Conservation (phyloP, 1,284 basidiomycete species). For the Rhodotorula sp. region DNA sequence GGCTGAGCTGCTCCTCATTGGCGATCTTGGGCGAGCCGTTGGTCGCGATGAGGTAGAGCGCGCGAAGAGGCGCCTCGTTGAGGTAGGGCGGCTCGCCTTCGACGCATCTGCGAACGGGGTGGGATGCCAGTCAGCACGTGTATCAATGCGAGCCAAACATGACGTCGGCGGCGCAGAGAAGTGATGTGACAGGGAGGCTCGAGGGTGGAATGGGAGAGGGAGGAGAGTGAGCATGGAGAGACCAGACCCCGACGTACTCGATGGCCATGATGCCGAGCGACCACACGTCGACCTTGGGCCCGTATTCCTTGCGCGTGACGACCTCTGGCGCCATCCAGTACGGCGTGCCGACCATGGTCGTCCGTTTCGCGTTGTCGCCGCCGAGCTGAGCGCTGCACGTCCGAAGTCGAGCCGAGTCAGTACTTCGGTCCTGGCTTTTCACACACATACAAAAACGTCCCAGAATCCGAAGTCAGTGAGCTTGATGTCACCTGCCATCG, state of each 20-base stretch:
- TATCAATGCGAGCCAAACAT: no score
- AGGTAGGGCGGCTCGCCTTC: constrained; percentile 98
- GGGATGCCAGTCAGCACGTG: constrained; percentile 54
- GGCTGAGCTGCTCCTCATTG: constrained; percentile 85
- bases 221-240: background rate
- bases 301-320: constrained; percentile 97
- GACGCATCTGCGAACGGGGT: constrained; percentile 66
- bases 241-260: constrained; percentile 58
- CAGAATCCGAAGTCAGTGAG: constrained; percentile 67
- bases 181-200: no score
- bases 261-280: constrained; percentile 98
- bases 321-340: constrained; percentile 99
- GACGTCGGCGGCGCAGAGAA: background rate
- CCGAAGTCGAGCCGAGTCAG: constrained; percentile 72
- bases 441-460: background rate
- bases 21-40: constrained; percentile 98
- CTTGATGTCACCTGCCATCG: constrained; percentile 92
- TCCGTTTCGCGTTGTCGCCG: constrained; percentile 87
- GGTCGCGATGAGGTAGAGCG: constrained; percentile 90
- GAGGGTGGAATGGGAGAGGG: no score
- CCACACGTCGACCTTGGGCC: constrained; percentile 99
- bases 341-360: constrained; percentile 99
- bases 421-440: background rate
- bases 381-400: constrained; percentile 93
- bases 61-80: constrained; percentile 61